Evolutionary conservation across 2,329 filamentous ascomycete species (phyloP).

Genomic region (Hymenoscyphus repandus): DNA sequence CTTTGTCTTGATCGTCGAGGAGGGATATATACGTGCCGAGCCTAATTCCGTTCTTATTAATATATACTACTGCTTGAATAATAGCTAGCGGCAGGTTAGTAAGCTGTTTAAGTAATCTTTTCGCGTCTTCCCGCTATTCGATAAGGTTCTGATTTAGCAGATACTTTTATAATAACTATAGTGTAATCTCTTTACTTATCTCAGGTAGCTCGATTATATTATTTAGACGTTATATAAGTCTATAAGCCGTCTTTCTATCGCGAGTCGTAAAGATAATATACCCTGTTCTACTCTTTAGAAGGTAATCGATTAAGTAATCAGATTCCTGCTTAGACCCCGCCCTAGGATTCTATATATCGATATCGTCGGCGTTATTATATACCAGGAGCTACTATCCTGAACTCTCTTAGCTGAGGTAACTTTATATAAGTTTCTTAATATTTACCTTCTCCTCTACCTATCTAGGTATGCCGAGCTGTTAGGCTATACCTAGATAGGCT

Average conservation of each 20-base stretch:
- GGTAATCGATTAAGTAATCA: conserved; percentile 25
- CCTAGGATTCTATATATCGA: conserved; percentile 21
- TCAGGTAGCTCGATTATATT: no score
- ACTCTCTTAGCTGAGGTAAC: conserved; percentile 14
- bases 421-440: conserved; percentile 12
- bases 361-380: conserved; percentile 38
- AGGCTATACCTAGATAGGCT: conserved; percentile 33
- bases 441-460: conserved; percentile 11
- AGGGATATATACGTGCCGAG: no score
- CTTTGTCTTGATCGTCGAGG: no score
- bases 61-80: no score
- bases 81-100: no score
- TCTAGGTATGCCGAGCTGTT: conserved; percentile 24
- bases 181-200: no score
- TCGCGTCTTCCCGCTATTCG: no score
- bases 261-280: conserved; percentile 36
- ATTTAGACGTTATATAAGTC: no score
- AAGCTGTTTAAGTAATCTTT: no score
- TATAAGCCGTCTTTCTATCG: conserved; percentile 30
- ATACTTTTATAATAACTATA: no score
- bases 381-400: conserved; percentile 37
- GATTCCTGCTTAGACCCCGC: background rate
- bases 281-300: conserved; percentile 33
- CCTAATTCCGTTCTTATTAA: no score
- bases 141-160: no score